Evolutionary conservation across 2,329 filamentous ascomycete genomes (phyloP), one percentile per base, ranked within the genome.

Genomic region (Paracorniculantispora psalliotae): DNA sequence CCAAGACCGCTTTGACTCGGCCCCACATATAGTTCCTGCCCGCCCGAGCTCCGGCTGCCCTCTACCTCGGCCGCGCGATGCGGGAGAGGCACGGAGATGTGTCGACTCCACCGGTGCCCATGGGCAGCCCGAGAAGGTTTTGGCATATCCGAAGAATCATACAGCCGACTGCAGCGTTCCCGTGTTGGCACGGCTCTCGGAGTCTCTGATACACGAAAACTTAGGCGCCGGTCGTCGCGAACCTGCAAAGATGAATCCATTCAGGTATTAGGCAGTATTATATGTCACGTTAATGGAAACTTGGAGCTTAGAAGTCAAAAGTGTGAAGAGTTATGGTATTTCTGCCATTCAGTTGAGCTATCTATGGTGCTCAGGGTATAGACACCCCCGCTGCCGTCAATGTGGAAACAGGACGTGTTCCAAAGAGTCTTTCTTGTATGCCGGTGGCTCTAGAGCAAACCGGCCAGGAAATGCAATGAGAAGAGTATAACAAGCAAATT

Each of bases 331-430:
- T 71, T 70, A 70, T 72, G 69, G 68, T 72, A 71, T 72, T 72
- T 61, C 68, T 72, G 69, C 69, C 69, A 71, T 72, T 72, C 69
- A 72, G 69, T 70, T 59, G 59, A 60, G 47, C 35, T 47, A 52
- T 41, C 39, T 39, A 21, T n/a, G 28, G 28, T 19, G 37, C 25
- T 21, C 37, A 21, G 26, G 21, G 37, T 52, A n/a, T 41, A 28
- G 19, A 43, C 35, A 37, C 17, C 33, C 5, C 33, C 10, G 5
- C 10, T 15, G 12, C 33, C n/a, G n/a, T 15, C 12, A 37, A 9
- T 4, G 10, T 37, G 33, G 3, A 9, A 15, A 9, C 10, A 15
- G 10, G 33, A 37, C 17, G 33, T 15, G 33, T 12, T 37, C n/a
- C 33, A 37, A 37, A 37, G 17, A 37, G 12, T 37, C 33, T 37